Percentiles rank a stretch among this genome's conserved stretches.
Evolutionary conservation across 495 filamentous ascomycete species (phyloP).

Genomic region (Penicillium angulare): DNA sequence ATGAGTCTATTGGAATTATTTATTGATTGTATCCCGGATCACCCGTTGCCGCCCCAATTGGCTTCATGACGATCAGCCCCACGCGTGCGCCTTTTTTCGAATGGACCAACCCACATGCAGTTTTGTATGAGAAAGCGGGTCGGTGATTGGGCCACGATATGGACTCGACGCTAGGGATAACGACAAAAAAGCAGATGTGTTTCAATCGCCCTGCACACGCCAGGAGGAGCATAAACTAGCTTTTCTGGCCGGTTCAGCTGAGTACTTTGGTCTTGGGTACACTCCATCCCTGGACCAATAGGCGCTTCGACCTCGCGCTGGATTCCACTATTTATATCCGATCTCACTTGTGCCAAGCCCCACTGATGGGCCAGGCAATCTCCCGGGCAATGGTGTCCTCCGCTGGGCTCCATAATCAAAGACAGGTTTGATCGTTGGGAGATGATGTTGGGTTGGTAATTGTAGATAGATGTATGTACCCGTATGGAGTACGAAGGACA

Average conservation of each 20-base stretch:
- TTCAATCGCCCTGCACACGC: conserved; percentile 14
- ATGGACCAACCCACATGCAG: conserved; percentile 16
- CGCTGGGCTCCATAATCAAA: neutral
- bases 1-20: neutral
- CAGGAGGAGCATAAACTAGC: conserved; percentile 8
- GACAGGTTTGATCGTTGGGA: neutral
- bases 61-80: conserved; percentile 19
- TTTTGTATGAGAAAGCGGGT: conserved; percentile 7
- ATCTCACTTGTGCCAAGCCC: conserved; percentile 14
- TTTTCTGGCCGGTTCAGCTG: neutral
- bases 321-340: conserved; percentile 27
- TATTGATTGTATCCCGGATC: conserved; percentile 10
- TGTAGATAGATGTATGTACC: neutral
- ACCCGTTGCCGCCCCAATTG: conserved; percentile 22
- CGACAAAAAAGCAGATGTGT: conserved; percentile 9
- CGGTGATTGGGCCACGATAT: conserved; percentile 15
- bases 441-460: neutral
- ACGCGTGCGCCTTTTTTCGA: conserved; percentile 9
- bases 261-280: neutral
- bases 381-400: conserved; percentile 12
- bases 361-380: conserved; percentile 9
- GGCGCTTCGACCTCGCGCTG: conserved; percentile 3
- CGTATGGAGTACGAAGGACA: neutral
- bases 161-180: conserved; percentile 22
- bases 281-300: conserved; percentile 1